Base-by-base conservation (phyloP, 805 yeast genomes). In the Debaryomyces castellii region DNA sequence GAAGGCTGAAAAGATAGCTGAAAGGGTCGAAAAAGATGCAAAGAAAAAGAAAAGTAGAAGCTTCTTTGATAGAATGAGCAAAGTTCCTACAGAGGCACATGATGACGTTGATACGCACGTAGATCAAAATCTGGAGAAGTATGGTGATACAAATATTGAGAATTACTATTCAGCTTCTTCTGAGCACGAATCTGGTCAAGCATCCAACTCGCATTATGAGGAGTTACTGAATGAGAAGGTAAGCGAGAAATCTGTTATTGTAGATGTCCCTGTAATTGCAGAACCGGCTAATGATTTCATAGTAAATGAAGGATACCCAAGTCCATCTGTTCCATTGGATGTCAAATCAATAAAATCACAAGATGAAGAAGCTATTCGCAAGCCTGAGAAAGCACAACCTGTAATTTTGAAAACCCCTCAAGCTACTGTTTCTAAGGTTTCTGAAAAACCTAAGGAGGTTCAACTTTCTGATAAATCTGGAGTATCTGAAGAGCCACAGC, bases 61-160 rank as follows among this genome's bases (percentile, higher is more conserved):
- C 27, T 21, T 42, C 40, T 42, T 37, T 18, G 23, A 21, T 35
- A 35, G 40, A 37, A 37, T 6, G 30, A 37, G 16, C 11, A 37
- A 37, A 16, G 12, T 17, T 3, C 18, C 34, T 5, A 5, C 20
- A 6, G 28, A 10, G 7, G 20, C 7, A 8, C 18, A 10, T 14
- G 14, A 30, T 6, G 34, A 16, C 4, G 18, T 4, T 7, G 20
- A 14, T 14, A 2, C 34, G 4, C 20, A 11, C 7, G 23, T 9
- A 12, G 18, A 35, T 16, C 23, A 17, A 35, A 9, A n/a, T n/a
- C n/a, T n/a, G n/a, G n/a, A n/a, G n/a, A n/a, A n/a, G n/a, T n/a
- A n/a, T n/a, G n/a, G n/a, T 22, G 24, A 22, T 22, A 22, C 8
- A 22, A 22, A 8, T 8, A 22, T 6, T 22, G 8, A 22, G 5